A percentile compares a stretch with the other conserved stretches of the same genome.
Evolutionary conservation across 129 eudicot genomes (phyloP).

Genomic region (Glebionis coronaria): DNA sequence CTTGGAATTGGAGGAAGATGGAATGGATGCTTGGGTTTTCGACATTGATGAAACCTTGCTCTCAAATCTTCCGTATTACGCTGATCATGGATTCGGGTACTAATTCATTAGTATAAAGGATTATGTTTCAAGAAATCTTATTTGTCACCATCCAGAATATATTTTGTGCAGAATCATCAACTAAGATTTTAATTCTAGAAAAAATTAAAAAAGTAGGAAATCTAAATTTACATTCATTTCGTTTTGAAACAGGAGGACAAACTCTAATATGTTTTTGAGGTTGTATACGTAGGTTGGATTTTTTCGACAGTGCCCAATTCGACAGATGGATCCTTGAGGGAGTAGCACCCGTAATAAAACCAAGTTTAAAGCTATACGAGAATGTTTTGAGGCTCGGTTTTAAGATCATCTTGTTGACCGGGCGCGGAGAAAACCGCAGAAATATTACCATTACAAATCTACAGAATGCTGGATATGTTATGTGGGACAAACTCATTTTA

Average conservation of each 20-base stretch:
- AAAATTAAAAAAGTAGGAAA: too few relatives aligned
- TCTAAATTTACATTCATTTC: not conserved
- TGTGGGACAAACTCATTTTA: slow-evolving; percentile 82
- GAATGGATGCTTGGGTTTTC: slow-evolving; percentile 84
- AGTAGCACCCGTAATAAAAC: slow-evolving; percentile 54
- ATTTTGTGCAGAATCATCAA: not conserved
- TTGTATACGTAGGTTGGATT: slow-evolving; percentile 50
- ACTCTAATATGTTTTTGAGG: not conserved
- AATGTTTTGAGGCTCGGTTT: slow-evolving; percentile 60
- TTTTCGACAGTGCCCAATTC: slow-evolving; percentile 50
- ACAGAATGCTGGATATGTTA: slow-evolving; percentile 51
- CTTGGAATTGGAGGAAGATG: slow-evolving; percentile 49
- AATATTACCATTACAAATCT: slow-evolving; percentile 57
- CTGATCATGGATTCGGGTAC: slow-evolving; percentile 87
- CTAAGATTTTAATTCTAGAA: too few relatives aligned
- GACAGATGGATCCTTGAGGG: slow-evolving; percentile 88
- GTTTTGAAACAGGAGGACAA: not conserved
- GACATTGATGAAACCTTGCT: slow-evolving; percentile 95
- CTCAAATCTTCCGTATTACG: slow-evolving; percentile 90
- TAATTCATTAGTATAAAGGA: not conserved
- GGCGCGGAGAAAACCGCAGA: slow-evolving; percentile 62
- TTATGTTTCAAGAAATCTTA: slow-evolving; percentile 14
- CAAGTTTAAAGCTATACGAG: slow-evolving; percentile 80
- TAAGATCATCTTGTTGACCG: slow-evolving; percentile 75
- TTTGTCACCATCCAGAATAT: not conserved